Evolutionary conservation across 2,329 filamentous ascomycete species (phyloP).

Genomic region (Beauveria bassiana): DNA sequence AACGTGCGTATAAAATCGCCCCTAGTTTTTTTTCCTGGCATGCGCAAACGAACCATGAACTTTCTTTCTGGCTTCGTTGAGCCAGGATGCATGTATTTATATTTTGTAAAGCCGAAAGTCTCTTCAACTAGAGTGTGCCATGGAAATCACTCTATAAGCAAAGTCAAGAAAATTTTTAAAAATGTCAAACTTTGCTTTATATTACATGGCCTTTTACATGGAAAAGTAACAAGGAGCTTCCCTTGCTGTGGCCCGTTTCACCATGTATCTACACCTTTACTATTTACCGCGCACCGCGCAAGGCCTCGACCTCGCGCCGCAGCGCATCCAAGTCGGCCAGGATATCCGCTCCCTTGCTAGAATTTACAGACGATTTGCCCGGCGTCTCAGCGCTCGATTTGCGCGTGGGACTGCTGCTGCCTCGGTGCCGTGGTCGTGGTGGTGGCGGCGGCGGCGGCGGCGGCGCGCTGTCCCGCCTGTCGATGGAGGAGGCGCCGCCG

Average conservation of each 20-base stretch:
- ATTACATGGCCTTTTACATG: background rate
- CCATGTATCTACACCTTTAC: background rate
- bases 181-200: background rate
- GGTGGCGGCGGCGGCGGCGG: constrained; percentile 30
- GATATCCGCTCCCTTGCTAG: constrained; percentile 46
- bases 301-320: constrained; percentile 67
- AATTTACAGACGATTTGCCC: background rate
- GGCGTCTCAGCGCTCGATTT: constrained; percentile 13
- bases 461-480: constrained; percentile 19
- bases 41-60: too few species aligned
- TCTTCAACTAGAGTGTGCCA: background rate
- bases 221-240: background rate
- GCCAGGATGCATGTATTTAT: background rate
- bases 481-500: constrained; percentile 19
- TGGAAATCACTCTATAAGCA: too few species aligned
- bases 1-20: too few species aligned
- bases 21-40: too few species aligned
- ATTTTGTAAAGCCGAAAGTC: background rate
- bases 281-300: constrained; percentile 28
- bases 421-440: constrained; percentile 42
- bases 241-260: background rate
- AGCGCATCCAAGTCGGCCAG: constrained; percentile 64
- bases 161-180: background rate
- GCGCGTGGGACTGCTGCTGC: constrained; percentile 30
- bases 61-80: too few species aligned